Conservation (phyloP, 176 grass and related monocot genomes). For the Oryza nivara region DNA sequence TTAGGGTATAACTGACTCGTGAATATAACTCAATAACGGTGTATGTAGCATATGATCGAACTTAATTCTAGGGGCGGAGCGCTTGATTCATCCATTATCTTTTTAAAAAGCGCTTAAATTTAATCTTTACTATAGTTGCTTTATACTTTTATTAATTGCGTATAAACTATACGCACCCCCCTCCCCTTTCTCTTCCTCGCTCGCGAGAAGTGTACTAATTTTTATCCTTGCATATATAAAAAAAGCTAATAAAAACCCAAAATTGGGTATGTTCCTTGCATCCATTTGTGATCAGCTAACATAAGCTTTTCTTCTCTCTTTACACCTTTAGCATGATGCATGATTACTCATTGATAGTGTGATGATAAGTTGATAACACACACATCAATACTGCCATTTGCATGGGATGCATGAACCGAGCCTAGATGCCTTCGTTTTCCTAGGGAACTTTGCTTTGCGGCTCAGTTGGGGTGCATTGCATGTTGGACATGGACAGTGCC, state of each 20-base stretch:
- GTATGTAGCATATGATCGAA: neutral
- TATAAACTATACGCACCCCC: no score
- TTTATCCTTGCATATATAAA: neutral
- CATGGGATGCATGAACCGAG: constrained; percentile 41
- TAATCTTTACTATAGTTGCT: no score
- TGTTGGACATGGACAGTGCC: constrained; percentile 10
- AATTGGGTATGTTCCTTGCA: neutral
- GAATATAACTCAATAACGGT: no score
- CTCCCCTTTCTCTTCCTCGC: no score
- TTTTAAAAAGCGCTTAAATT: no score
- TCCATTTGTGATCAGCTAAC: constrained; percentile 1
- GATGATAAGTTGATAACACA: constrained; percentile 4
- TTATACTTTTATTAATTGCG: no score
- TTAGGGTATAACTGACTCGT: no score
- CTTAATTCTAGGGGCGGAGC: no score
- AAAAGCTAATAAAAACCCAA: neutral
- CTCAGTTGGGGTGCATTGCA: constrained; percentile 20
- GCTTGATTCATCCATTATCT: no score
- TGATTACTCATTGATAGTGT: constrained; percentile 26
- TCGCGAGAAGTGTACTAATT: neutral
- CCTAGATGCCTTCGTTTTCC: constrained; percentile 32
- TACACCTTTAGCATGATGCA: constrained; percentile 40
- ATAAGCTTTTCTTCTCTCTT: neutral
- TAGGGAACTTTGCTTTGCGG: constrained; percentile 19
- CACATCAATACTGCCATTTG: constrained; percentile 8